A percentile compares a stretch with the other conserved stretches of the same genome.
Evolutionary conservation across 2,329 filamentous ascomycete species (phyloP).

Genomic region (Talaromyces sp.): DNA sequence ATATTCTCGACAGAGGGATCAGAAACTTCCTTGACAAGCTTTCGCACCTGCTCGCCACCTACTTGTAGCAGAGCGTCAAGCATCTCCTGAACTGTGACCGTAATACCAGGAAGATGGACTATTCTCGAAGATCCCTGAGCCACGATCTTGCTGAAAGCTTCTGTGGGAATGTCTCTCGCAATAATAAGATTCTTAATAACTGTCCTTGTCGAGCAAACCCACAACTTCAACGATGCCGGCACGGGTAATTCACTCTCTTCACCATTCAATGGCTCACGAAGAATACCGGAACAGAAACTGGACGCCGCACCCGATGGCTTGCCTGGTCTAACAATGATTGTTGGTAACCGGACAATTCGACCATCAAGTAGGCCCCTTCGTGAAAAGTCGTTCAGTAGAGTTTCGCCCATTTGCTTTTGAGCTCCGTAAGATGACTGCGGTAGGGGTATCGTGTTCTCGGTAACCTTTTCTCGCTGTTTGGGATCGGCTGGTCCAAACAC

Average conservation of each 20-base stretch:
- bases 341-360: slow-evolving; percentile 6
- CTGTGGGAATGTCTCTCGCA: neutral
- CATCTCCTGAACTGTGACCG: slow-evolving; percentile 9
- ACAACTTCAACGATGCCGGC: slow-evolving; percentile 1
- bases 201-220: slow-evolving; percentile 10
- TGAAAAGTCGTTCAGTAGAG: slow-evolving; percentile 4
- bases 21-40: neutral
- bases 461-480: neutral
- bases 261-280: slow-evolving; percentile 9
- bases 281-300: slow-evolving; percentile 13
- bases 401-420: slow-evolving; percentile 11
- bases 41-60: neutral
- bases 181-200: slow-evolving; percentile 9
- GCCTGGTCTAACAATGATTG: slow-evolving; percentile 5
- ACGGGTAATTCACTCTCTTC: slow-evolving; percentile 10
- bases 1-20: slow-evolving; percentile 4
- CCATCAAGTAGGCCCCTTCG: slow-evolving; percentile 4
- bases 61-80: slow-evolving; percentile 2
- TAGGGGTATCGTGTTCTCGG: slow-evolving; percentile 7
- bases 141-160: neutral
- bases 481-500: slow-evolving; percentile 3
- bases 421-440: slow-evolving; percentile 9
- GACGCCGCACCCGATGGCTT: slow-evolving; percentile 7
- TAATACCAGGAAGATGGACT: slow-evolving; percentile 13
- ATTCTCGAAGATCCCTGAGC: neutral